A percentile compares a stretch with the other conserved stretches of the same genome.
These are phyloP conservation scores for Diplodia scrobiculata DNA, from an alignment of 2,329 filamentous ascomycete species.

Conservation along the genomic window DNA sequence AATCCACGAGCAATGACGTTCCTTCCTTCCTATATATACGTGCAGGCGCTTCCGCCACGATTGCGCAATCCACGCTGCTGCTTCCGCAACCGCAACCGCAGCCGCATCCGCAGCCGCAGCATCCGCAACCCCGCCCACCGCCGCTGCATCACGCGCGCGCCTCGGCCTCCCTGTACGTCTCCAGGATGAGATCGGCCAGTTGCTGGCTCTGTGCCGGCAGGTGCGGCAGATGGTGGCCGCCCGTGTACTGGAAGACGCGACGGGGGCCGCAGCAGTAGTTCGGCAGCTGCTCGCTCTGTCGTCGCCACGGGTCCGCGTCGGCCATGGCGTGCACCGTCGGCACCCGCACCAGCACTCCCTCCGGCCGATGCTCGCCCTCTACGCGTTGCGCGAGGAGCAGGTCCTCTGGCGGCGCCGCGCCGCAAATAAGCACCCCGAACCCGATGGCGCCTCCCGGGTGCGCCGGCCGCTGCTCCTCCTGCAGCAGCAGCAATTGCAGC, in stretches of 20 bases:
- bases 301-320: conserved; percentile 41
- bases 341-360: conserved; percentile 38
- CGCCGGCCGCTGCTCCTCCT: conserved; percentile 32
- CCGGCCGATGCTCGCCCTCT: conserved; percentile 30
- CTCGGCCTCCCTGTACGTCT: conserved; percentile 21
- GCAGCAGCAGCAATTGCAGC: conserved; percentile 48
- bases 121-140: too few species aligned
- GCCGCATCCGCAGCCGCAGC: background rate
- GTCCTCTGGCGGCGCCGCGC: conserved; percentile 31
- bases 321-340: conserved; percentile 43
- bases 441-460: conserved; percentile 29
- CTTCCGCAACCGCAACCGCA: background rate
- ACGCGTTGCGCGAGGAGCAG: conserved; percentile 35
- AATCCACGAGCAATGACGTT: background rate
- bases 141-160: background rate
- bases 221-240: conserved; percentile 45
- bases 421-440: conserved; percentile 23
- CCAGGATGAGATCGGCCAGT: conserved; percentile 38
- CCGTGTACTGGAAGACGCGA: conserved; percentile 37
- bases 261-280: conserved; percentile 36
- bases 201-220: conserved; percentile 38
- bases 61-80: background rate
- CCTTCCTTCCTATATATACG: background rate
- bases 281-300: conserved; percentile 40
- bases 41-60: conserved; percentile 1